Conservation (phyloP, 495 filamentous ascomycete genomes). For the Baudoinia panamericana region DNA sequence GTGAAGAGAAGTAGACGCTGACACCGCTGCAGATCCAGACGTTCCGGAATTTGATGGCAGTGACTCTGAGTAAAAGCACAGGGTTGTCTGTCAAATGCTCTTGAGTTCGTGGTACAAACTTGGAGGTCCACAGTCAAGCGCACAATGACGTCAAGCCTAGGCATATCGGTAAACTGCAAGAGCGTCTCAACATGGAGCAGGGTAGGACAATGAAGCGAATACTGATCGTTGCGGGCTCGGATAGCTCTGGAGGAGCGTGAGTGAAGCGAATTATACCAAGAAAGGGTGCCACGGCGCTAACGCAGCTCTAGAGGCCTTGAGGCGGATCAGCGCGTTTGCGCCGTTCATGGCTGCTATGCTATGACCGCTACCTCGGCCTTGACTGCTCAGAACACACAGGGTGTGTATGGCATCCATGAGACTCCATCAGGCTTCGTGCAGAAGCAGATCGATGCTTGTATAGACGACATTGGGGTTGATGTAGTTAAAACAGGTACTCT, state of each 20-base stretch:
- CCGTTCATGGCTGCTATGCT: conserved; percentile 82
- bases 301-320: conserved; percentile 62
- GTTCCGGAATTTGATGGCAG: conserved; percentile 31
- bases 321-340: conserved; percentile 89
- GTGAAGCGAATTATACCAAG: conserved; percentile 23
- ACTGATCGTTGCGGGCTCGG: conserved; percentile 73
- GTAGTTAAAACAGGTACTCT: conserved; percentile 77
- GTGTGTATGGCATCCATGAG: conserved; percentile 69
- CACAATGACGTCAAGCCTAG: background rate
- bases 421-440: conserved; percentile 64
- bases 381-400: conserved; percentile 85
- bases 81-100: no score
- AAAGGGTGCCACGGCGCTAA: background rate
- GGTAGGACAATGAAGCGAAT: conserved; percentile 35
- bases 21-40: conserved; percentile 25
- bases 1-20: conserved; percentile 2
- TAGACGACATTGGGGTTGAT: conserved; percentile 75
- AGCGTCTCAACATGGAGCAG: background rate
- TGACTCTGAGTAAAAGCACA: conserved; percentile 17
- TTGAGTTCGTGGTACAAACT: no score
- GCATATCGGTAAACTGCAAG: no score
- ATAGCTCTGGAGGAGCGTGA: conserved; percentile 80
- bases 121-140: no score
- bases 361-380: conserved; percentile 94
- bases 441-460: conserved; percentile 70